Evolutionary conservation across 805 yeast species (phyloP).

Genomic region (Saturnispora besseyi): DNA sequence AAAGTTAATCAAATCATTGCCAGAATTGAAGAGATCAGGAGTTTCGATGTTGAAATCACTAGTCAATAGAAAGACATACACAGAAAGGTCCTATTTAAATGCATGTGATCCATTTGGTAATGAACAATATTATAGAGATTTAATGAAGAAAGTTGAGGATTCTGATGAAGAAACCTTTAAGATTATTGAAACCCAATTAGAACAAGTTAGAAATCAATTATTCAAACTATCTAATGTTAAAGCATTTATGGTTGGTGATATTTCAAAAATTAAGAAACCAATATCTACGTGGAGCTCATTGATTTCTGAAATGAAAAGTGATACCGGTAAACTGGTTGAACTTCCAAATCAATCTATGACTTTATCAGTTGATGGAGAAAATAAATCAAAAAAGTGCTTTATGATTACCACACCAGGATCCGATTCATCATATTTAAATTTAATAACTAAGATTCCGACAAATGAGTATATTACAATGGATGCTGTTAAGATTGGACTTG

Average conservation of each 20-base stretch:
- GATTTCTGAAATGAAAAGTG: constrained; percentile 10
- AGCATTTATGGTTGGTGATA: constrained; percentile 63
- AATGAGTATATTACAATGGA: constrained; percentile 45
- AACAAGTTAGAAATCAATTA: constrained; percentile 40
- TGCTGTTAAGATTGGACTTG: constrained; percentile 59
- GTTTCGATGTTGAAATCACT: constrained; percentile 56
- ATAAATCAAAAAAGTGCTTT: constrained; percentile 45
- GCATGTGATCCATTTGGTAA: constrained; percentile 57
- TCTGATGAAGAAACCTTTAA: constrained; percentile 36
- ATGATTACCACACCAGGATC: constrained; percentile 74
- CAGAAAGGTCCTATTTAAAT: constrained; percentile 52
- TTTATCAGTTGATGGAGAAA: constrained; percentile 46
- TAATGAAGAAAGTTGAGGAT: constrained; percentile 41
- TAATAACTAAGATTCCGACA: constrained; percentile 52
- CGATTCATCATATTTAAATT: constrained; percentile 63
- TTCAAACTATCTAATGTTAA: constrained; percentile 54
- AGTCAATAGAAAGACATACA: constrained; percentile 36
- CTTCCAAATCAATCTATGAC: constrained; percentile 48
- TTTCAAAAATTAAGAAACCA: constrained; percentile 42
- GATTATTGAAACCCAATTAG: constrained; percentile 40
- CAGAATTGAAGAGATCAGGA: constrained; percentile 59
- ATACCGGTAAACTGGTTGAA: constrained; percentile 10
- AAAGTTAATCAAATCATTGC: constrained; percentile 47
- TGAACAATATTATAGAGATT: constrained; percentile 45
- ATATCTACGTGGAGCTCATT: constrained; percentile 49